Percentiles rank a stretch among this genome's conserved stretches.
These are phyloP conservation scores for Pseudogymnoascus sp. DNA, from an alignment of 2,329 filamentous ascomycete genomes.

Conservation along the genomic window DNA sequence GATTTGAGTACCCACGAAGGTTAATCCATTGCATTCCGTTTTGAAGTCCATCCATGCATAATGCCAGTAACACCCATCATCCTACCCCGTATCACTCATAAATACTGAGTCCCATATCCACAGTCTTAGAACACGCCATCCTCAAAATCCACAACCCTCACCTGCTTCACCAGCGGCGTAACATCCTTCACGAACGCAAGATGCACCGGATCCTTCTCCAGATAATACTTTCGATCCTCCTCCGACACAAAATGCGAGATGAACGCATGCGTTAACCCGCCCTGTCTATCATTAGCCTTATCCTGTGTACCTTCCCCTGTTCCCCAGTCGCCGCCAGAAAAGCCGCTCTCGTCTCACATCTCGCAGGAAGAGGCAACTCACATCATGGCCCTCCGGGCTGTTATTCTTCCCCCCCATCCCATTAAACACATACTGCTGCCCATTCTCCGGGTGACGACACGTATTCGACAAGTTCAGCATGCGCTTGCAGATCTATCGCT, in stretches of 20 bases:
- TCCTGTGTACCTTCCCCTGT: not conserved
- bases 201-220: slow-evolving; percentile 56
- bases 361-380: slow-evolving; percentile 27
- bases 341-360: too few relatives aligned
- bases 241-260: slow-evolving; percentile 56
- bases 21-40: not conserved
- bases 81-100: not conserved
- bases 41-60: not conserved
- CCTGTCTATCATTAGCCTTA: slow-evolving; percentile 29
- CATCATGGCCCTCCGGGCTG: slow-evolving; percentile 51
- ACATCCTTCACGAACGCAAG: slow-evolving; percentile 47
- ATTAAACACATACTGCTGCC: slow-evolving; percentile 51
- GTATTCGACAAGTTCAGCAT: slow-evolving; percentile 49
- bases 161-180: slow-evolving; percentile 40
- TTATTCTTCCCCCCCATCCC: slow-evolving; percentile 52
- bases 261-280: slow-evolving; percentile 60
- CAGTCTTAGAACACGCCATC: slow-evolving; percentile 39
- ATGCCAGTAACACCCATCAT: not conserved
- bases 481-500: slow-evolving; percentile 40
- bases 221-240: slow-evolving; percentile 61
- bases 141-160: slow-evolving; percentile 52
- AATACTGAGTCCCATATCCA: not conserved
- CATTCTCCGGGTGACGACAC: slow-evolving; percentile 50
- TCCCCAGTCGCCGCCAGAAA: too few relatives aligned
- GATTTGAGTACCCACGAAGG: slow-evolving; percentile 7